A percentile compares a stretch with the other conserved stretches of the same genome.
phyloP scores from a whole-genome alignment of 2,329 filamentous ascomycete species.

The Dryadomyces quercus-mongolicae region DNA sequence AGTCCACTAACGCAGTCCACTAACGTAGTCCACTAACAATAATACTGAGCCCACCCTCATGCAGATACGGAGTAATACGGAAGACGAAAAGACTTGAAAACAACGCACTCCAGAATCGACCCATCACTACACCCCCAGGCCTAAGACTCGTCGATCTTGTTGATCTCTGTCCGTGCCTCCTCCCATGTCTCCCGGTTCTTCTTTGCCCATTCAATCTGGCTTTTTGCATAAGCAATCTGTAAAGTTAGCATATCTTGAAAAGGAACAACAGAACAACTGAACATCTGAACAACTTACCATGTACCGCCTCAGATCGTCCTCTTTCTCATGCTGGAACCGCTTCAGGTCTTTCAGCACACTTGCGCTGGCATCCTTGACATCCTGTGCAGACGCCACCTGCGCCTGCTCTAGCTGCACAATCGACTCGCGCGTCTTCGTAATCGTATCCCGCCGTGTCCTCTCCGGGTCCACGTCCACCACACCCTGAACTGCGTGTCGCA shows the following conservation, averaged over 20 bases:
- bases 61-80: too few species aligned
- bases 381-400: constrained; percentile 73
- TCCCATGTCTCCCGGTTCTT: constrained; percentile 89
- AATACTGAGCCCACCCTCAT: too few species aligned
- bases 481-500: constrained; percentile 90
- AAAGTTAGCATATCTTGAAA: constrained; percentile 12
- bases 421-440: constrained; percentile 88
- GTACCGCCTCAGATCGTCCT: constrained; percentile 83
- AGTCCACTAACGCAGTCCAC: too few species aligned
- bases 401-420: constrained; percentile 83
- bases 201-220: constrained; percentile 88
- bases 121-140: not conserved
- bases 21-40: too few species aligned
- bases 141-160: constrained; percentile 64
- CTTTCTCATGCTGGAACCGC: constrained; percentile 89
- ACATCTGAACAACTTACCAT: constrained; percentile 56
- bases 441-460: constrained; percentile 79
- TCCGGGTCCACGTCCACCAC: constrained; percentile 96
- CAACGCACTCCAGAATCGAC: not conserved
- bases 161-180: constrained; percentile 75
- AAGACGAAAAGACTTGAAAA: too few species aligned
- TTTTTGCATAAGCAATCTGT: constrained; percentile 82
- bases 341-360: constrained; percentile 84
- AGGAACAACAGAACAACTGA: not conserved
- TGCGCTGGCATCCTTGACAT: constrained; percentile 83